A percentile compares a stretch with the other conserved stretches of the same genome.
phyloP scores from a whole-genome alignment of 2,329 filamentous ascomycete species.

The Talaromyces sp. region DNA sequence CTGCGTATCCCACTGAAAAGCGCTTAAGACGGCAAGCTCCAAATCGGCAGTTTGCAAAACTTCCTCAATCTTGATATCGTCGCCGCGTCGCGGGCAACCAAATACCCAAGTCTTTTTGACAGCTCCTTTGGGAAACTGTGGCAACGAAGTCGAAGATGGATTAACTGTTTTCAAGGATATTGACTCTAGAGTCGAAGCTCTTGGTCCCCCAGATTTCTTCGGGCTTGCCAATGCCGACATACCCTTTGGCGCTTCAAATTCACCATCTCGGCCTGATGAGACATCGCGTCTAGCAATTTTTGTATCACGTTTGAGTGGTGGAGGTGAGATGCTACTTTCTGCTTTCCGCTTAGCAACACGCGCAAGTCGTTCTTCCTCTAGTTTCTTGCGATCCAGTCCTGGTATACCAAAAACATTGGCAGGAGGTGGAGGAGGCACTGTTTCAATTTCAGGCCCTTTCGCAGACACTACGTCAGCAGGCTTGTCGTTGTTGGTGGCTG shows the following conservation, averaged over 20 bases:
- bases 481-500: not conserved
- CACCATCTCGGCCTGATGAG: not conserved
- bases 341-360: conserved; percentile 58
- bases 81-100: conserved; percentile 54
- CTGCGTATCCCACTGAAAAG: conserved; percentile 77
- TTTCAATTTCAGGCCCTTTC: not conserved
- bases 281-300: conserved; percentile 23
- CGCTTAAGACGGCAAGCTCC: conserved; percentile 73
- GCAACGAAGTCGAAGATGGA: conserved; percentile 17
- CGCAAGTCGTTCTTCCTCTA: conserved; percentile 78
- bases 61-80: conserved; percentile 85
- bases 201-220: not conserved
- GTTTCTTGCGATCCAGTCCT: conserved; percentile 67
- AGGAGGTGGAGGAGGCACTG: not conserved
- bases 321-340: conserved; percentile 35
- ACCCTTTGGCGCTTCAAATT: not conserved
- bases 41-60: conserved; percentile 69
- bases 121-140: conserved; percentile 54
- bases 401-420: conserved; percentile 40
- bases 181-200: not conserved
- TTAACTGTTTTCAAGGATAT: not conserved
- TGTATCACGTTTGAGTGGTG: conserved; percentile 18
- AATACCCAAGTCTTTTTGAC: conserved; percentile 78
- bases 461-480: not conserved
- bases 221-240: not conserved